Percentiles rank a stretch among this genome's conserved stretches.
Conservation (phyloP, 768 basidiomycete species). For the Kwoniella sp. region DNA sequence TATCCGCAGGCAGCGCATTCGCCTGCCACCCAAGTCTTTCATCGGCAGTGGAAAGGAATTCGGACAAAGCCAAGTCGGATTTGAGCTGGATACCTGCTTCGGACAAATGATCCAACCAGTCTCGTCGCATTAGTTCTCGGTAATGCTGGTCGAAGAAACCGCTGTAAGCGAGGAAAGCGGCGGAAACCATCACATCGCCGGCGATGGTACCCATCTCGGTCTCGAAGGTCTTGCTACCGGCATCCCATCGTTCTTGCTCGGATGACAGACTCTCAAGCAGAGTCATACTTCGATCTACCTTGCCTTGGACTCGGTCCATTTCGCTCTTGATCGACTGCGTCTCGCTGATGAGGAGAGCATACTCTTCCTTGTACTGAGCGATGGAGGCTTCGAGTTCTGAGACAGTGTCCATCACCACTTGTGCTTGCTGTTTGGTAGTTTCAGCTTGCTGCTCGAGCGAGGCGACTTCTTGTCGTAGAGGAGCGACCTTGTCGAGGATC, state of each 20-base stretch:
- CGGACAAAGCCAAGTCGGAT: slow-evolving; percentile 84
- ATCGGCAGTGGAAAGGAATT: slow-evolving; percentile 95
- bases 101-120: slow-evolving; percentile 81
- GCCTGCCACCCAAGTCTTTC: slow-evolving; percentile 95
- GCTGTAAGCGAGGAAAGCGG: slow-evolving; percentile 93
- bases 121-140: slow-evolving; percentile 68
- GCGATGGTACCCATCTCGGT: slow-evolving; percentile 98
- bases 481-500: slow-evolving; percentile 95
- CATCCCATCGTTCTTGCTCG: slow-evolving; percentile 90
- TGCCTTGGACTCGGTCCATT: slow-evolving; percentile 96
- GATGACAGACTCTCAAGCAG: slow-evolving; percentile 91
- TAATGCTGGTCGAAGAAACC: slow-evolving; percentile 99
- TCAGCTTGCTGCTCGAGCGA: slow-evolving; percentile 89
- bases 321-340: slow-evolving; percentile 95
- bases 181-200: slow-evolving; percentile 91
- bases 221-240: slow-evolving; percentile 92
- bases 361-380: slow-evolving; percentile 92
- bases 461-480: slow-evolving; percentile 90
- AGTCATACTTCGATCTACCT: slow-evolving; percentile 96
- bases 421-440: slow-evolving; percentile 90
- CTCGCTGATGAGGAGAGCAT: slow-evolving; percentile 92
- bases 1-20: slow-evolving; percentile 92
- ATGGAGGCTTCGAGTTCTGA: slow-evolving; percentile 90
- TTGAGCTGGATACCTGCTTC: slow-evolving; percentile 93
- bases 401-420: slow-evolving; percentile 87